Evolutionary conservation across 2,329 filamentous ascomycete genomes (phyloP).

Genomic region (Aciculosporium take): DNA sequence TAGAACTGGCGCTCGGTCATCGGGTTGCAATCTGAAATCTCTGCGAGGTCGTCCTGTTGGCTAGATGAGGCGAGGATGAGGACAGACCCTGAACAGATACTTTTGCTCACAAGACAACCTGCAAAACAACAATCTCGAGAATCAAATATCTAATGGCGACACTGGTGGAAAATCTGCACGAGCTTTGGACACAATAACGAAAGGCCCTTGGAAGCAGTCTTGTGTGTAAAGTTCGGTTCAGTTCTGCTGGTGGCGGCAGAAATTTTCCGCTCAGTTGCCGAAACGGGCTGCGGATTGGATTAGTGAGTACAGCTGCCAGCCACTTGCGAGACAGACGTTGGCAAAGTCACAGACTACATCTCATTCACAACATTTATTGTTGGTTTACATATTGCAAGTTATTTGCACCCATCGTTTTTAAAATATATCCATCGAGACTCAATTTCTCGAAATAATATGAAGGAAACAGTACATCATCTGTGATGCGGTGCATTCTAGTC

Average conservation of each 20-base stretch:
- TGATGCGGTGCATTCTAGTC: no score
- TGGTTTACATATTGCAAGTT: no score
- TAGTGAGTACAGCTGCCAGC: no score
- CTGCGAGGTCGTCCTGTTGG: neutral
- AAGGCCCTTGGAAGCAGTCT: neutral
- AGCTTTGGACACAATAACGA: neutral
- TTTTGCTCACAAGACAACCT: neutral
- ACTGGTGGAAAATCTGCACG: neutral
- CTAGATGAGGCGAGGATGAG: neutral
- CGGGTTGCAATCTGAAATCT: neutral
- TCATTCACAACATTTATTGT: no score
- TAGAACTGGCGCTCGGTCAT: neutral
- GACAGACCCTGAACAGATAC: no score
- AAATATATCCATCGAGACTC: no score
- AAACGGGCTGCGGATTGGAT: no score
- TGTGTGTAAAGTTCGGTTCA: neutral
- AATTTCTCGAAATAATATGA: no score
- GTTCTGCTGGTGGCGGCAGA: constrained; percentile 2
- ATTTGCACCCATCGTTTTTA: no score
- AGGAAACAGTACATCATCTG: no score
- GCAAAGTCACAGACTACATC: no score
- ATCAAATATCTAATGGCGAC: neutral
- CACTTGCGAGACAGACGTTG: no score
- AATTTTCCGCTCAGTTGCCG: constrained; percentile 4
- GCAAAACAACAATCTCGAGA: neutral